Conservation (phyloP, 2,329 filamentous ascomycete genomes). For the Trematosphaeria pertusa region DNA sequence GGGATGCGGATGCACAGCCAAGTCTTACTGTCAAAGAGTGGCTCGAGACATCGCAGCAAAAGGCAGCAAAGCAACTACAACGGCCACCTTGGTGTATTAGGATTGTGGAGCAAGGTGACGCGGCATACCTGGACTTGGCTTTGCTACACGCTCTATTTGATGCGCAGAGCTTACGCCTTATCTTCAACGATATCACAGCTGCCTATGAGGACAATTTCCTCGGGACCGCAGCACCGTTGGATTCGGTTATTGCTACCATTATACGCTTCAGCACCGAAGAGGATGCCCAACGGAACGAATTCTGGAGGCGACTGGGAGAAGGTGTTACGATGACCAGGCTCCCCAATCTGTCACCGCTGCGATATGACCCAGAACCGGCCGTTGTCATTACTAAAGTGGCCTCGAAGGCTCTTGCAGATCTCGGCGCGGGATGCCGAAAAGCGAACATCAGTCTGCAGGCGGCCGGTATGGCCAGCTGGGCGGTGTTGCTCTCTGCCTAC, state of each 20-base stretch:
- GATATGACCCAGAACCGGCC: constrained; percentile 44
- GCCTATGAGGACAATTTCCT: constrained; percentile 42
- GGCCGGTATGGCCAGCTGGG: constrained; percentile 79
- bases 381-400: constrained; percentile 48
- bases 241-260: constrained; percentile 54
- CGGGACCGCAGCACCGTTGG: constrained; percentile 45
- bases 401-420: constrained; percentile 47
- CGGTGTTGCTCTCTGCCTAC: constrained; percentile 75
- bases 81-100: constrained; percentile 69
- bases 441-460: constrained; percentile 77
- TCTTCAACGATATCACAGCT: constrained; percentile 67
- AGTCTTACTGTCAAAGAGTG: constrained; percentile 25
- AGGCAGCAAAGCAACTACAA: constrained; percentile 56
- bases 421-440: constrained; percentile 65
- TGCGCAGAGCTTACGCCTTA: constrained; percentile 71
- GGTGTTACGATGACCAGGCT: constrained; percentile 71
- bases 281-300: constrained; percentile 50
- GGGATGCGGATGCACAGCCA: constrained; percentile 14
- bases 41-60: constrained; percentile 24
- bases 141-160: constrained; percentile 88
- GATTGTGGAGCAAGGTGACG: constrained; percentile 48
- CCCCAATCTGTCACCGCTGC: constrained; percentile 74
- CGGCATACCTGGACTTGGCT: constrained; percentile 54
- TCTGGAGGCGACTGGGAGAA: constrained; percentile 68
- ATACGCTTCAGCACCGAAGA: constrained; percentile 46